phyloP scores from a whole-genome alignment of 140 eudicot species.

The Erigeron philadelphicus region DNA sequence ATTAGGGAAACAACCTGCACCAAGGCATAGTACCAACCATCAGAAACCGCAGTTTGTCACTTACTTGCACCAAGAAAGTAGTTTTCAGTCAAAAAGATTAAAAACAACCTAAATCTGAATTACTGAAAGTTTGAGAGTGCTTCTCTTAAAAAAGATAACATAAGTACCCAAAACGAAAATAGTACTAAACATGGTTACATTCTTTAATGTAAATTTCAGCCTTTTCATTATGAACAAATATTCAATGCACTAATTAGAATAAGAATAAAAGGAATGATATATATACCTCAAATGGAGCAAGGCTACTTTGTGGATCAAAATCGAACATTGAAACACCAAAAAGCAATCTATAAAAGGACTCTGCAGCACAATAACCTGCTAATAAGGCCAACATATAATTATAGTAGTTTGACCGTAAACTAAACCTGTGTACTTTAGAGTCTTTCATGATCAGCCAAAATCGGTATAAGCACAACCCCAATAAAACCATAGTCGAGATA shows the following conservation, averaged over 20 bases:
- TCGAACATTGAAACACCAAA: conserved; percentile 56
- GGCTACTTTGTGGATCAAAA: conserved; percentile 48
- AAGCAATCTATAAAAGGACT: conserved; percentile 59
- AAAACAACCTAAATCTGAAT: too few relatives aligned
- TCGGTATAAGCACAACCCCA: conserved; percentile 62
- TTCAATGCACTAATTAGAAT: too few relatives aligned
- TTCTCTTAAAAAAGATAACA: too few relatives aligned
- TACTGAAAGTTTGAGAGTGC: too few relatives aligned
- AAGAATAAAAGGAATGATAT: background rate
- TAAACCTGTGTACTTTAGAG: conserved; percentile 45
- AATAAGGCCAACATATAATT: conserved; percentile 55
- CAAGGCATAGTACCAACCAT: conserved; percentile 17
- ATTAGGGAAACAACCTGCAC: conserved; percentile 57
- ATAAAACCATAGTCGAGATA: conserved; percentile 54
- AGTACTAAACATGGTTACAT: too few relatives aligned
- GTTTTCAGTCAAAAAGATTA: too few relatives aligned
- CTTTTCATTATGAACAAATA: too few relatives aligned
- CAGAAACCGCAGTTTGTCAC: background rate
- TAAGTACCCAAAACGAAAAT: too few relatives aligned
- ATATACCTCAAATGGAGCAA: conserved; percentile 85
- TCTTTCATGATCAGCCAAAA: conserved; percentile 54
- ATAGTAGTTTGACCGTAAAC: conserved; percentile 53
- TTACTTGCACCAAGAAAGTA: too few relatives aligned
- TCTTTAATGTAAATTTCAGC: too few relatives aligned
- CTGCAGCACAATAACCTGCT: conserved; percentile 68